Evolutionary conservation across 805 yeast genomes (phyloP).

Genomic region (Candida suzukii): DNA sequence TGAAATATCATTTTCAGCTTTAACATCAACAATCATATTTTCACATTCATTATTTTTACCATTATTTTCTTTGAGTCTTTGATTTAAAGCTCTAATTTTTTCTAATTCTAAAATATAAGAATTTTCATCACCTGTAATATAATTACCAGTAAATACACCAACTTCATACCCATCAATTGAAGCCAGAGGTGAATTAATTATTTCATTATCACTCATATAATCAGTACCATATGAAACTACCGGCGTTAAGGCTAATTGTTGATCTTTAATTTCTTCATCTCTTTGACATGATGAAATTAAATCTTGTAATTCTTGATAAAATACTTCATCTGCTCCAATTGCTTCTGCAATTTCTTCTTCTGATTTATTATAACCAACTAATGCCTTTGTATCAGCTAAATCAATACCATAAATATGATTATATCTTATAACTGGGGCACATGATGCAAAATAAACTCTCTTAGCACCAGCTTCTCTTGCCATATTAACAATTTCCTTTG

Average conservation of each 20-base stretch:
- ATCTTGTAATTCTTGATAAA: slow-evolving; percentile 82
- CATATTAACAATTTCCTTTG: slow-evolving; percentile 93
- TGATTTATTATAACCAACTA: slow-evolving; percentile 77
- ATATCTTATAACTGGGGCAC: slow-evolving; percentile 95
- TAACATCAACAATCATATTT: slow-evolving; percentile 47
- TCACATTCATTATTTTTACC: slow-evolving; percentile 23
- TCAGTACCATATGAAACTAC: slow-evolving; percentile 27
- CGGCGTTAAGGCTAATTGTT: slow-evolving; percentile 27
- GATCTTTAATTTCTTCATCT: slow-evolving; percentile 22
- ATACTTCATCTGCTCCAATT: slow-evolving; percentile 86
- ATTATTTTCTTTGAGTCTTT: slow-evolving; percentile 40
- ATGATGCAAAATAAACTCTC: slow-evolving; percentile 91
- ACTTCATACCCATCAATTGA: slow-evolving; percentile 70
- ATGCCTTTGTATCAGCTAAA: slow-evolving; percentile 88
- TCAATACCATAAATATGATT: slow-evolving; percentile 98
- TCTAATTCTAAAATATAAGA: slow-evolving; percentile 78
- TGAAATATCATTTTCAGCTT: slow-evolving; percentile 66
- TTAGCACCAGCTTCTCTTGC: slow-evolving; percentile 98
- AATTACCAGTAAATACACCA: slow-evolving; percentile 93
- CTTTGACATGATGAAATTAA: slow-evolving; percentile 67
- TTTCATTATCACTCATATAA: slow-evolving; percentile 17
- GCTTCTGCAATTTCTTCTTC: slow-evolving; percentile 69
- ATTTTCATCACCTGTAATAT: slow-evolving; percentile 91
- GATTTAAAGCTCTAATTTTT: slow-evolving; percentile 72
- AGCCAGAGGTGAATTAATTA: slow-evolving; percentile 14